Evolutionary conservation across 306 rosid genomes (phyloP).

Genomic region (Crataegus laevigata): DNA sequence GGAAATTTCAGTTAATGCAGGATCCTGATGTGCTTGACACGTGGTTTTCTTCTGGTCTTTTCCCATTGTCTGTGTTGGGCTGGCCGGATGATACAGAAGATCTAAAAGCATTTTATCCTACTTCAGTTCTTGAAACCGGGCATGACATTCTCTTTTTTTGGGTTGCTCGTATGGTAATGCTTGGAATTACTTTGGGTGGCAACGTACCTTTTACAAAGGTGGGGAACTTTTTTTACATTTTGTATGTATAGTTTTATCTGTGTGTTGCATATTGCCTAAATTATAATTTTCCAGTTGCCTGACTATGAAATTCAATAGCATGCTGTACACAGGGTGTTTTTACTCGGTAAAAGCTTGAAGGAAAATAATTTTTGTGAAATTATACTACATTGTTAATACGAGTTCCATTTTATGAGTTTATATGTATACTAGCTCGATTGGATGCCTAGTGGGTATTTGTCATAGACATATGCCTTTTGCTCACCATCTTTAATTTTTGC

Average conservation of each 20-base stretch:
- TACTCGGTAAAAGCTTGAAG: neutral
- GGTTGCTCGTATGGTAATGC: conserved; percentile 99
- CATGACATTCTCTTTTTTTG: conserved; percentile 93
- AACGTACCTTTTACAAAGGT: conserved; percentile 76
- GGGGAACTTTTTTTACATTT: conserved; percentile 4
- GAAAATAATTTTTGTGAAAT: neutral
- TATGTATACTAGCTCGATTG: neutral
- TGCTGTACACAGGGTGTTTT: neutral
- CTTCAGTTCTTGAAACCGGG: conserved; percentile 95
- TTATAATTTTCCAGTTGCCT: neutral
- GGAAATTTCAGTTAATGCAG: conserved; percentile 51
- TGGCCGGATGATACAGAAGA: conserved; percentile 92
- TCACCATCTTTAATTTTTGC: neutral
- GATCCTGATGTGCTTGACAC: conserved; percentile 99
- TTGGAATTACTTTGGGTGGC: conserved; percentile 79
- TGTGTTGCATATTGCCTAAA: neutral
- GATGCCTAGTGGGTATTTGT: neutral
- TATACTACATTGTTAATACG: neutral
- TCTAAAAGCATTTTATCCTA: conserved; percentile 82
- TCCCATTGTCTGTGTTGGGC: conserved; percentile 85
- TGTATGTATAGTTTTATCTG: neutral
- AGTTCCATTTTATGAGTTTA: neutral
- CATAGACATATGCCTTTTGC: neutral
- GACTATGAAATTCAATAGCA: neutral
- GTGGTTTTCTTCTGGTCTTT: conserved; percentile 96